Conservation (phyloP, 2,329 filamentous ascomycete species). For the Myotisia sp. region DNA sequence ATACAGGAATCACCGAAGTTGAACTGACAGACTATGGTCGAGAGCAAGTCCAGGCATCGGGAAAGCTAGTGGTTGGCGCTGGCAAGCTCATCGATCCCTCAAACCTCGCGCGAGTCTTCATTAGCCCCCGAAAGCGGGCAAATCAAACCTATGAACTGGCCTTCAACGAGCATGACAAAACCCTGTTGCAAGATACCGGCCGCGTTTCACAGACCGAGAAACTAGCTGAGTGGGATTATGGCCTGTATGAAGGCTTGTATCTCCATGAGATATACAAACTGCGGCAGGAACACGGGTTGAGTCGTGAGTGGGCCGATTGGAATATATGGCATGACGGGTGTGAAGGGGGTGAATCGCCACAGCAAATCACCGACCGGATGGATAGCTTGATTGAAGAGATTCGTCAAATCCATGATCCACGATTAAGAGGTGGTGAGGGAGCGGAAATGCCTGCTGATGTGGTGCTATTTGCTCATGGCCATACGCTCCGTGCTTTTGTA, state of each 20-base stretch:
- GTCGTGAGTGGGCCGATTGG: constrained; percentile 34
- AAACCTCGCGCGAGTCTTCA: constrained; percentile 34
- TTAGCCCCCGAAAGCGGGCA: constrained; percentile 39
- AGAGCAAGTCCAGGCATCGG: constrained; percentile 34
- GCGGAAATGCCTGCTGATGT: constrained; percentile 28
- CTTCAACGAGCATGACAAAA: constrained; percentile 19
- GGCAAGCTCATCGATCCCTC: constrained; percentile 39
- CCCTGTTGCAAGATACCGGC: constrained; percentile 12
- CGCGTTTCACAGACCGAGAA: constrained; percentile 37
- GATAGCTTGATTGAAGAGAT: constrained; percentile 32
- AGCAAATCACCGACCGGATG: constrained; percentile 28
- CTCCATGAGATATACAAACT: constrained; percentile 36
- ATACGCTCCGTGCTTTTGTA: constrained; percentile 33
- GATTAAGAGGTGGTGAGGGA: constrained; percentile 31
- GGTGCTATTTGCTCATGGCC: constrained; percentile 30
- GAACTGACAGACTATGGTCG: constrained; percentile 29
- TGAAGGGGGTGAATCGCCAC: constrained; percentile 38
- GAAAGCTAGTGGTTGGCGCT: constrained; percentile 34
- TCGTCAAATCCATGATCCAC: constrained; percentile 24
- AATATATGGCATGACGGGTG: constrained; percentile 45
- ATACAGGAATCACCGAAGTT: constrained; percentile 34
- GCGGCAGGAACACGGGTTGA: constrained; percentile 35
- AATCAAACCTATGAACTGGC: constrained; percentile 36
- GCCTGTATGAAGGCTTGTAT: constrained; percentile 46
- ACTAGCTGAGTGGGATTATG: constrained; percentile 50